Conservation (phyloP, 1,284 basidiomycete species). For the Cryptococcus amylolentus region DNA sequence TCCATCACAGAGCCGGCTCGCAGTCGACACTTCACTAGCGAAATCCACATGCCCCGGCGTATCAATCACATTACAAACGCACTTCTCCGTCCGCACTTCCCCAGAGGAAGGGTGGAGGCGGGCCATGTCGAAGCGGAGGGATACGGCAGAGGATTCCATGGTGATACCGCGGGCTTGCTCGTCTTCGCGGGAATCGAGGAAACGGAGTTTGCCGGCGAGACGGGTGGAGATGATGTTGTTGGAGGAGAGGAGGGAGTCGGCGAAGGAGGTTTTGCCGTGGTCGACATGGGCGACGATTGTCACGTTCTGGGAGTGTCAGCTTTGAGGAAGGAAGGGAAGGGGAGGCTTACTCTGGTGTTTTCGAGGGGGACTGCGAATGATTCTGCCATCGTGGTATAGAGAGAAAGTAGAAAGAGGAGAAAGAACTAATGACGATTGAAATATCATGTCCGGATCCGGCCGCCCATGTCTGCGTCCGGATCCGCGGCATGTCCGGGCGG, state of each 20-base stretch:
- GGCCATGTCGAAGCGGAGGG: conserved; percentile 71
- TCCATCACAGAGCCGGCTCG: conserved; percentile 89
- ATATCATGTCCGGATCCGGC: background rate
- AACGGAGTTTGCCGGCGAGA: conserved; percentile 95
- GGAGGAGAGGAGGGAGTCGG: conserved; percentile 91
- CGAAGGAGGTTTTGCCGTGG: conserved; percentile 91
- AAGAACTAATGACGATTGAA: background rate
- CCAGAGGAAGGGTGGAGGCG: conserved; percentile 52
- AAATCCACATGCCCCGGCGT: conserved; percentile 99
- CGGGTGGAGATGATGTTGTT: conserved; percentile 95
- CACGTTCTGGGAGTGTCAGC: conserved; percentile 39
- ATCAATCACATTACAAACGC: conserved; percentile 81
- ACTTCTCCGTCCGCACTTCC: conserved; percentile 33
- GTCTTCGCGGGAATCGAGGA: conserved; percentile 92
- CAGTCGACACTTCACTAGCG: conserved; percentile 92
- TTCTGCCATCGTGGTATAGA: conserved; percentile 22
- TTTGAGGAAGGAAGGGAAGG: background rate
- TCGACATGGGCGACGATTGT: conserved; percentile 51
- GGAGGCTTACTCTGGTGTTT: conserved; percentile 41
- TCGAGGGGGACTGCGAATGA: conserved; percentile 44
- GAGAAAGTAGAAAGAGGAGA: background rate
- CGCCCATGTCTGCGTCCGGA: no score
- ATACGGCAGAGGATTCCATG: conserved; percentile 96
- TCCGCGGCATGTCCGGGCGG: background rate
- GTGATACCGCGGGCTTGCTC: conserved; percentile 98